Base-by-base conservation (phyloP, 345 rosid species). In the Cardiospermum halicacabum region DNA sequence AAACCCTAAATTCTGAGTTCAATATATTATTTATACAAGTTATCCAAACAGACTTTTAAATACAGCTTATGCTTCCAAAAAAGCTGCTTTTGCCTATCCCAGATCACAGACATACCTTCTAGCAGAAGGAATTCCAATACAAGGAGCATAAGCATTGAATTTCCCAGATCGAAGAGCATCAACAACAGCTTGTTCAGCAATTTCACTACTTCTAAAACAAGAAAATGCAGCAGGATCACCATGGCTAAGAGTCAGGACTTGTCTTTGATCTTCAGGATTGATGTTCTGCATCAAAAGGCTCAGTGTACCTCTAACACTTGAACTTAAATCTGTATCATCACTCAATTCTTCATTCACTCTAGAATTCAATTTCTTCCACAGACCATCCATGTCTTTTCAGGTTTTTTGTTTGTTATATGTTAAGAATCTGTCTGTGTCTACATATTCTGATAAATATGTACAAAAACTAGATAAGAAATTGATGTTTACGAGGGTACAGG, bases 211-310 rank as follows among this genome's bases (percentile, higher is more conserved):
- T 27, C 78, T 68, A 54, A 80, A 78, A 61, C 77, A 56, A 0
- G 81, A 76, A 37, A 80, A 81, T 3, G 64, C 56, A 25, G 82
- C 77, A 60, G 88, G 85, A 49, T 81, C 85, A 3, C 88, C 85
- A 32, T 80, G 80, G 68, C 75, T 80, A 0, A 83, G 77, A 22
- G 78, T 76, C 21, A 80, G 49, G 24, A 76, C 64, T 3, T 34
- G 48, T 54, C 77, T 69, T 50, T 58, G 10, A 24, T 74, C 80
- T 47, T 69, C 71, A 40, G 54, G 24, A 56, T 73, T 60, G 50
- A 83, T 63, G 51, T 53, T 78, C 8, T 22, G 77, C 47, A 24
- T 59, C 26, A 80, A n/a, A 37, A 31, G 5, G 69, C 49, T 53
- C 22, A 69, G 68, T 47, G 77, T 39, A 2, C 76, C 75, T 3